Evolutionary conservation across 441 rosid species (phyloP).

Genomic region (Adansonia madagascariensis): DNA sequence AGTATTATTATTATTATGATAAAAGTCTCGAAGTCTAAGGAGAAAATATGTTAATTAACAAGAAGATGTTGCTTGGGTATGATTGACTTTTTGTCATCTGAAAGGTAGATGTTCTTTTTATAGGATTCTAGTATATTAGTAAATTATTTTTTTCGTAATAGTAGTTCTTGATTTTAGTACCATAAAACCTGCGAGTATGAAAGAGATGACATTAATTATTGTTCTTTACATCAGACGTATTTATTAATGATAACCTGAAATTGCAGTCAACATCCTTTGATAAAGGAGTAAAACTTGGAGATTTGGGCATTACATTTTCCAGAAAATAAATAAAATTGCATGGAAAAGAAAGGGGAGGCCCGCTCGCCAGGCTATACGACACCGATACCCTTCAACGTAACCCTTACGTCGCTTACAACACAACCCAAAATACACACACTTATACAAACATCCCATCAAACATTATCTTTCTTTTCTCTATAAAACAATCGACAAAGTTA

Average conservation of each 20-base stretch:
- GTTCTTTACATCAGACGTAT: background rate
- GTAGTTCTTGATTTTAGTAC: background rate
- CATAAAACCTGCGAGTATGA: background rate
- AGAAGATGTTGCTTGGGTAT: background rate
- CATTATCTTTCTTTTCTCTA: conserved; percentile 6
- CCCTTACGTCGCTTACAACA: background rate
- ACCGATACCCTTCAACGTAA: background rate
- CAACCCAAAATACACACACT: background rate
- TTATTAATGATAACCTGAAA: conserved; percentile 8
- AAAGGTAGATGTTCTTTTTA: background rate
- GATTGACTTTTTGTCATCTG: background rate
- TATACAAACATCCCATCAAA: conserved; percentile 4
- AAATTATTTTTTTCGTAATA: background rate
- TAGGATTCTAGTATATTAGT: too few species aligned
- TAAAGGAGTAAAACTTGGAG: background rate
- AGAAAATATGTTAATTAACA: background rate
- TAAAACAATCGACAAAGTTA: conserved; percentile 8
- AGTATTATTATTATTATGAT: background rate
- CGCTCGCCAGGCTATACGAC: background rate
- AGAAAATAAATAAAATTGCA: background rate
- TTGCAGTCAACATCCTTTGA: background rate
- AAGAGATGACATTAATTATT: background rate
- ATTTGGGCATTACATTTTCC: background rate
- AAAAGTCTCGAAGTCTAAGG: background rate
- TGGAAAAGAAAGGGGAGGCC: background rate